Evolutionary conservation across 2,329 filamentous ascomycete species (phyloP), one percentile per base, ranked within the genome.

Genomic region (Sporothrix phasma): DNA sequence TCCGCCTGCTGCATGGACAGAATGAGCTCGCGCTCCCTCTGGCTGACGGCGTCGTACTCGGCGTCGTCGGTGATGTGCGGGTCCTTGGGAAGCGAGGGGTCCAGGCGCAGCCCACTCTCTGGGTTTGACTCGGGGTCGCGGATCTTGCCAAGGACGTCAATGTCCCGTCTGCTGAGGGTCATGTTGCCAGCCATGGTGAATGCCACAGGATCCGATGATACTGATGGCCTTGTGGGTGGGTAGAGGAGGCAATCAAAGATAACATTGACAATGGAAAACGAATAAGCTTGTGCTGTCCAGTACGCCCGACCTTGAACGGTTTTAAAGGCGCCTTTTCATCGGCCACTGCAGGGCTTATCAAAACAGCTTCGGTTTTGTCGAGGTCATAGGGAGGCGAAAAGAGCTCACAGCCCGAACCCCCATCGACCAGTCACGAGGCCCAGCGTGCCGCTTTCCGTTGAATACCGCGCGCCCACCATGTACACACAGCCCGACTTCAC

Each of bases 61-160:
- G 72, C 71, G 2, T 73, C 59, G 67, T 87, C 79, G 41, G 75
- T 76, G 69, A 87, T 72, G 64, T 85, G 77, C 3, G 85, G 84
- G 66, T 88, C 84, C 68, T 80, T 83, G 8, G 79, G 83, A 66
- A 80, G 75, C 34, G 76, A 79, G 49, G 77, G 71, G 71, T 87
- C 83, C 64, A 87, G 76, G 64, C 84, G 76, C 62, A 84, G 74
- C 13, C 79, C 76, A 10, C 79, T 75, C 17, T 80, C 76, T 15
- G 85, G 82, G 67, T 87, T 80, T 7, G 80, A 80, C 70, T 88
- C 86, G 1, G 85, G 85, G 66, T 88, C 85, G 69, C 82, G 84
- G 73, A 88, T 87, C 72, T 87, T 87, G 67, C 83, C 80, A 65
- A 88, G 80, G 68, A 88, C 80, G 64, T 84, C 80, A 72, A 84